These are phyloP conservation scores for Lactifluus volemus DNA, from an alignment of 768 basidiomycete genomes.

Conservation along the genomic window DNA sequence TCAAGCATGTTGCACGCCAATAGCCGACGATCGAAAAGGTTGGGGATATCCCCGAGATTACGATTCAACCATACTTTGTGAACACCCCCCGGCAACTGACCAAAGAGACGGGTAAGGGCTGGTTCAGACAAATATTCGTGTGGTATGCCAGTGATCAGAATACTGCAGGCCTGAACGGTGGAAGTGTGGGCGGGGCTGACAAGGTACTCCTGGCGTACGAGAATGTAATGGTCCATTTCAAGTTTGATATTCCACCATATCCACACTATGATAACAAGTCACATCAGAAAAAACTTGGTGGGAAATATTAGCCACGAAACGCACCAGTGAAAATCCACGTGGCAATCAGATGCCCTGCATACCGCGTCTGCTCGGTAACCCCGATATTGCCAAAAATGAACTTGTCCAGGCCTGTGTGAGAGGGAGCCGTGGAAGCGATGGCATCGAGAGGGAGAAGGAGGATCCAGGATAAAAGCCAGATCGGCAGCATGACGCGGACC, in stretches of 20 bases:
- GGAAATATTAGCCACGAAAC: conserved; percentile 21
- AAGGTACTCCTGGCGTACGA: conserved; percentile 74
- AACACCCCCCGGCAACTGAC: conserved; percentile 84
- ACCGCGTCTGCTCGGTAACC: conserved; percentile 41
- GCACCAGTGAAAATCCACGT: conserved; percentile 72
- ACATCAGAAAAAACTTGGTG: not conserved
- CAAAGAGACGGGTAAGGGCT: conserved; percentile 60
- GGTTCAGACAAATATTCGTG: conserved; percentile 62
- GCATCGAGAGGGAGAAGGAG: conserved; percentile 72
- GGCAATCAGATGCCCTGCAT: conserved; percentile 70
- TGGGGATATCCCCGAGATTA: conserved; percentile 81
- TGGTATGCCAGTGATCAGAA: conserved; percentile 88
- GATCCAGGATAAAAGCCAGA: conserved; percentile 86
- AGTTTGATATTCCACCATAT: conserved; percentile 70
- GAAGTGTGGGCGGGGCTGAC: conserved; percentile 63
- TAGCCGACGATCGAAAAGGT: conserved; percentile 67
- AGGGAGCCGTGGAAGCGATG: conserved; percentile 39
- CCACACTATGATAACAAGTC: conserved; percentile 48
- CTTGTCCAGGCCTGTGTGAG: conserved; percentile 48
- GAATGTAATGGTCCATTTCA: conserved; percentile 78
- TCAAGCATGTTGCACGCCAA: conserved; percentile 76
- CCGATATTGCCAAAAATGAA: conserved; percentile 81
- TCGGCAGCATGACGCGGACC: conserved; percentile 72
- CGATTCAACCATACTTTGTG: conserved; percentile 89
- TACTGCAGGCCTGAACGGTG: conserved; percentile 80